These are phyloP conservation scores for Asterella californica DNA, from an alignment of 225 moss, liverwort and hornwort genomes.

Conservation along the genomic window DNA sequence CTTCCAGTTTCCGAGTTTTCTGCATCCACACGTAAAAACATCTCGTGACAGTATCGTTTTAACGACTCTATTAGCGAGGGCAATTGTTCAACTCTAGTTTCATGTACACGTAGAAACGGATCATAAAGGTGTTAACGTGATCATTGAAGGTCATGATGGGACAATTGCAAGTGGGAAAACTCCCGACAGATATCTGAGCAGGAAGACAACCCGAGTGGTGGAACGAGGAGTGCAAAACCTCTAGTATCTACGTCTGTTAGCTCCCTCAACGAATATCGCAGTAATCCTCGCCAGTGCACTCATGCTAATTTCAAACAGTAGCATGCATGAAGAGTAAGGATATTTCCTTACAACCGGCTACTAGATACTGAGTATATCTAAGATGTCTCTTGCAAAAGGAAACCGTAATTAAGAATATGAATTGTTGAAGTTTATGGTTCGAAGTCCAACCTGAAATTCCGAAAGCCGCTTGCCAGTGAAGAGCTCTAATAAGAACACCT, in stretches of 20 bases:
- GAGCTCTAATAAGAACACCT: conserved; percentile 36
- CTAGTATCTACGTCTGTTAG: no score
- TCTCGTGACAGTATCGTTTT: neutral
- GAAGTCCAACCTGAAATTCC: conserved; percentile 7
- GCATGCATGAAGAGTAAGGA: neutral
- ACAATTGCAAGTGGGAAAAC: no score
- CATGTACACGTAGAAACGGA: no score
- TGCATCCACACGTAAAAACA: neutral
- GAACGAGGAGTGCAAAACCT: no score
- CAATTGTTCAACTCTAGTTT: no score
- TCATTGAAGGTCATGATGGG: no score
- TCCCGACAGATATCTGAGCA: neutral
- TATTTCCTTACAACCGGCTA: neutral
- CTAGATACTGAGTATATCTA: no score
- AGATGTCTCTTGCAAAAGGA: neutral
- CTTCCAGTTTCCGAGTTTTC: neutral
- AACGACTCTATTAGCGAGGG: no score
- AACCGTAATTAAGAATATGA: neutral
- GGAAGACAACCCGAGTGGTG: neutral
- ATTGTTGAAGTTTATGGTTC: neutral
- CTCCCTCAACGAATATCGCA: neutral
- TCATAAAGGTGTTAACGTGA: neutral
- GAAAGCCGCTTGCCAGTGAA: conserved; percentile 30
- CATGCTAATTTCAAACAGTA: no score
- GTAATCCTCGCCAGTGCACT: no score